Evolutionary conservation across 2,329 filamentous ascomycete genomes (phyloP), one percentile per base, ranked within the genome.

Genomic region (Aspergillus japonicus): DNA sequence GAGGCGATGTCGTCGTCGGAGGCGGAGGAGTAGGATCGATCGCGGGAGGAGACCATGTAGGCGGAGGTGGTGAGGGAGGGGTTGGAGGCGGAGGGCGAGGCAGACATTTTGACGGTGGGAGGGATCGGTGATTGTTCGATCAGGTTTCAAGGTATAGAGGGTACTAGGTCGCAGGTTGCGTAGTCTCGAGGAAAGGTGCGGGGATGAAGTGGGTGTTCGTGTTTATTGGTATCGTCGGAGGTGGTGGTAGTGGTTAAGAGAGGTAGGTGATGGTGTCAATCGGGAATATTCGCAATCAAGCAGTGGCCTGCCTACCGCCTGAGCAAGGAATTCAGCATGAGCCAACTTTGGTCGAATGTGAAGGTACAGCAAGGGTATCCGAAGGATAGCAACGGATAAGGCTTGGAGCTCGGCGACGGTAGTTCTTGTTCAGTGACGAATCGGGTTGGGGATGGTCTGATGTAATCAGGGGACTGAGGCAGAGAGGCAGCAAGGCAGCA

Each of bases 1-100:
- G 78, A 80, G 23, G 76, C 77, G 53, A 81, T 58, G 19, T 79
- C 77, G 54, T 78, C 75, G 4, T 75, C 71, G 26, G 74, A 74
- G 49, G 67, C 69, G 42, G 64, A 68, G 35, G 73, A 73, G 47
- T 67, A 68, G 47, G 63, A 66, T 47, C 63, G 66, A 54, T 70
- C 69, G 49, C 58, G 61, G 52, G 75, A 77, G 48, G 74, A 67
- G 42, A 78, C 68, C 69, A 78, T 75, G 61, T 75, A 78, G 49
- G 75, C 68, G 35, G 77, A 76, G 55, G 74, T 70, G 49, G 73
- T 72, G 60, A 75, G 72, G 31, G 75, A 78, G 49, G 71, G 68
- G 59, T 71, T 69, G 47, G 71, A 70, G 50, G 66, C 64, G 59
- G 69, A 66, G 58, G 67, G 64, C 26, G 50, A 48, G 58, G 65